Base-by-base conservation (phyloP, 352 stramenopile genomes). In the Globisporangium cylindrosporum region DNA sequence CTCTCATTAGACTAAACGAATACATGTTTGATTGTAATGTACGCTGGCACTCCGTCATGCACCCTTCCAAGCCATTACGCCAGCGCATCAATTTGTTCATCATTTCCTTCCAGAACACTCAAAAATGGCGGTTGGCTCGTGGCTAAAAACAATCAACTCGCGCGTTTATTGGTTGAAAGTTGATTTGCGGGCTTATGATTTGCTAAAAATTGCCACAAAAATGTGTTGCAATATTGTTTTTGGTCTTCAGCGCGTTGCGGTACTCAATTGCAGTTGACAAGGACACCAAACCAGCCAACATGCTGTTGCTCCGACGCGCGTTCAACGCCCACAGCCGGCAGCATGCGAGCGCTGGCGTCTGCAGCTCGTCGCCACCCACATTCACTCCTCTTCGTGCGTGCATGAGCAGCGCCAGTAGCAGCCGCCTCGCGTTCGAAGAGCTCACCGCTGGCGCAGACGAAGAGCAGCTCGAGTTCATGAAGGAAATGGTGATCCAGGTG, bases 401-500 rank as follows among this genome's bases (percentile, higher is more conserved):
- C 5, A 77, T 79, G 67, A 67, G 64, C 64, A 63, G 49, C 15
- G 48, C 48, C 63, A 24, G 14, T 9, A 55, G 29, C 14, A 71
- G 55, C 9, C 84, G 80, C 22, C 67, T 76, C 36, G 75, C 68
- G 1, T 93, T 92, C 49, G 87, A 92, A 46, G 74, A 87, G 54
- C 71, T 94, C 56, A 89, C 84, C 38, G 82, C 81, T 4, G 77
- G 73, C 25, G 84, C 87, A 14, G 90, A 97, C 65, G 65, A 70
- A 8, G 82, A 90, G 60, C 91, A 97, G 75, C 74, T 95, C 64
- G 62, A 89, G 77, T 90, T 97, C 67, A 97, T 97, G 91, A 85
- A 97, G 71, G 91, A 97, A 73, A 82, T 88, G 74, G 81, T 94
- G 69, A 94, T 97, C 72, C 77, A 97, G 57, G 91, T 97, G 38